Evolutionary conservation across 148 eudicot genomes (phyloP).

Genomic region (Fagopyrum homotropicum): DNA sequence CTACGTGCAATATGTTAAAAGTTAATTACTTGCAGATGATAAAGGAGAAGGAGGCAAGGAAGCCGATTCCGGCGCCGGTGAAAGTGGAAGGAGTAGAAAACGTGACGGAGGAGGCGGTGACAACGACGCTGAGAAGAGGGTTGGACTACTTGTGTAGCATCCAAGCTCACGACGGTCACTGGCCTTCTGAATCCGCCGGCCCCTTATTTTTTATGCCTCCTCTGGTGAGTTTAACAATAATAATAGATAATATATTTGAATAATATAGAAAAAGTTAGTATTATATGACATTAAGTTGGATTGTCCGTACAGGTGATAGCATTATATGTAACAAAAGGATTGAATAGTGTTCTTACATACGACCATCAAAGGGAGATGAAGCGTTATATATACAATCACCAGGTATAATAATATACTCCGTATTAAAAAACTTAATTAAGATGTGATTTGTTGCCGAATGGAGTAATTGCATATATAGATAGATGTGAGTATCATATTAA

Average conservation of each 20-base stretch:
- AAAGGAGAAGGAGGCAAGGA: slow-evolving; percentile 26
- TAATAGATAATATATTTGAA: background rate
- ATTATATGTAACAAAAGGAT: slow-evolving; percentile 35
- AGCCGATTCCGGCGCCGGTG: slow-evolving; percentile 14
- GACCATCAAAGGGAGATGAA: slow-evolving; percentile 46
- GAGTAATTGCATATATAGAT: too few species aligned
- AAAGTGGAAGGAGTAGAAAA: slow-evolving; percentile 26
- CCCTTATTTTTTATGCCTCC: slow-evolving; percentile 49
- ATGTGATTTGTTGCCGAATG: too few species aligned
- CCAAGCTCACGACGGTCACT: slow-evolving; percentile 62
- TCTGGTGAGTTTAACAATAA: slow-evolving; percentile 20
- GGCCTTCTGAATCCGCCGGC: slow-evolving; percentile 57
- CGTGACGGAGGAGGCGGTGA: slow-evolving; percentile 29
- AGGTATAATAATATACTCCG: slow-evolving; percentile 25
- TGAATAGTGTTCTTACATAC: slow-evolving; percentile 21
- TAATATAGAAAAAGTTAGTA: too few species aligned
- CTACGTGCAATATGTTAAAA: too few species aligned
- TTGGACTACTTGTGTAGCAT: slow-evolving; percentile 32
- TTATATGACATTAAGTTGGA: too few species aligned
- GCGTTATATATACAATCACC: slow-evolving; percentile 51
- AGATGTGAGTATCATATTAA: background rate
- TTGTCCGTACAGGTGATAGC: slow-evolving; percentile 33
- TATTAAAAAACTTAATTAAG: too few species aligned
- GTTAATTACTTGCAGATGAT: slow-evolving; percentile 19
- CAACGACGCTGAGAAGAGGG: slow-evolving; percentile 30